Conservation (phyloP, 495 filamentous ascomycete genomes). For the Peziza echinospora region DNA sequence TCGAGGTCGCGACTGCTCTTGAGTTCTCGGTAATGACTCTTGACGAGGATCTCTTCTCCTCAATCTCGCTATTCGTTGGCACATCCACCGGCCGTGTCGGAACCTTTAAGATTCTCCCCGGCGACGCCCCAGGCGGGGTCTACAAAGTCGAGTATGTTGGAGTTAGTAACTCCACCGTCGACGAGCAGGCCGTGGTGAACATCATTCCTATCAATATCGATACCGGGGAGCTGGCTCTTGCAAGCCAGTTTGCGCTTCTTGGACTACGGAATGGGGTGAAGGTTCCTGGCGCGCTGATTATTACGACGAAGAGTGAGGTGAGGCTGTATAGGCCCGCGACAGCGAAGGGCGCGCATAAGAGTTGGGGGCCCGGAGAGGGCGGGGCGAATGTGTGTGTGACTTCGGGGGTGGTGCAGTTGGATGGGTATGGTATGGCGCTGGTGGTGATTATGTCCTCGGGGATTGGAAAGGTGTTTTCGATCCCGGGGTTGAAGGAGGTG, state of each 20-base stretch:
- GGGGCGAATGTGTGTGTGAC: conserved; percentile 49
- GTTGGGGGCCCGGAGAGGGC: conserved; percentile 54
- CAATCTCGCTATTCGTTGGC: conserved; percentile 77
- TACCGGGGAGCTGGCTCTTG: conserved; percentile 49
- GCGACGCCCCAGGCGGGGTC: conserved; percentile 31
- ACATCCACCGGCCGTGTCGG: conserved; percentile 62
- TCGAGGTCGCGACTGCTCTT: conserved; percentile 53
- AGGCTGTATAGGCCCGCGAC: conserved; percentile 70
- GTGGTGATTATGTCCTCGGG: conserved; percentile 69
- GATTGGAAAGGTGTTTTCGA: conserved; percentile 51
- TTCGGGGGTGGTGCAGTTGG: conserved; percentile 49
- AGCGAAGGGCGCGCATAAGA: conserved; percentile 68
- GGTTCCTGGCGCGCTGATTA: conserved; percentile 25
- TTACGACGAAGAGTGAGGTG: conserved; percentile 49
- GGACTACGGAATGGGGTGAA: conserved; percentile 42
- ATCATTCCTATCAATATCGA: conserved; percentile 61
- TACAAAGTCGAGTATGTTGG: conserved; percentile 60
- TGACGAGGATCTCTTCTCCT: conserved; percentile 84
- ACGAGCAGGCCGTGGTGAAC: conserved; percentile 52
- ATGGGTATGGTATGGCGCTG: conserved; percentile 51
- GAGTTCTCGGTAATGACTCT: conserved; percentile 89
- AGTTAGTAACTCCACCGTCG: conserved; percentile 20
- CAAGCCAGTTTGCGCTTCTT: conserved; percentile 48
- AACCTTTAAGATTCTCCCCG: conserved; percentile 76
- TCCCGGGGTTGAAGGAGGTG: conserved; percentile 72